These are phyloP conservation scores for Thielaviopsis populi DNA, from an alignment of 2,329 filamentous ascomycete genomes.

Conservation along the genomic window DNA sequence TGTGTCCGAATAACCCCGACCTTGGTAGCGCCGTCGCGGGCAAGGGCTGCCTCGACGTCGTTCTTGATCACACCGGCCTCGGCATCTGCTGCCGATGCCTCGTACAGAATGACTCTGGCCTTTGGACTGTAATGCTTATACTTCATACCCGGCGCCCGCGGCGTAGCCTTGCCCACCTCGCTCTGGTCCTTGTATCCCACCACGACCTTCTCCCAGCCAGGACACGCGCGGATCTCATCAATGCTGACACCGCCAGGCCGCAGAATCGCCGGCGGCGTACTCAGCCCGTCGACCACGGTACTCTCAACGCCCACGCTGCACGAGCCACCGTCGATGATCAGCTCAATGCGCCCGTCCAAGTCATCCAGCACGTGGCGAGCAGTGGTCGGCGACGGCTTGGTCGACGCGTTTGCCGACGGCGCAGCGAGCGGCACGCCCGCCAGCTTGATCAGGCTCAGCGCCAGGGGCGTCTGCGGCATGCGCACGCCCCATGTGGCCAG, in stretches of 20 bases:
- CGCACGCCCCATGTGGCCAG: conserved; percentile 75
- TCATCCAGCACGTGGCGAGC: conserved; percentile 83
- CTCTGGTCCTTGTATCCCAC: conserved; percentile 67
- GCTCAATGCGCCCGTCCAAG: conserved; percentile 62
- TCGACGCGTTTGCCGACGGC: conserved; percentile 88
- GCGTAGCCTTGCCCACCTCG: conserved; percentile 46
- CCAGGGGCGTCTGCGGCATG: conserved; percentile 70
- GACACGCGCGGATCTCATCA: conserved; percentile 56
- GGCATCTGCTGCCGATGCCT: conserved; percentile 33
- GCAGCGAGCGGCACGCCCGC: conserved; percentile 69
- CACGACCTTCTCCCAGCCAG: conserved; percentile 66
- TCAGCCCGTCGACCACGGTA: conserved; percentile 87
- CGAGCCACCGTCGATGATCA: conserved; percentile 77
- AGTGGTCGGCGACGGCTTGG: conserved; percentile 78
- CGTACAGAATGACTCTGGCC: conserved; percentile 72
- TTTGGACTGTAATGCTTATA: conserved; percentile 95
- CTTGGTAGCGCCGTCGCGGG: conserved; percentile 18
- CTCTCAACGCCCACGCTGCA: conserved; percentile 89
- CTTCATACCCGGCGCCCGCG: conserved; percentile 93
- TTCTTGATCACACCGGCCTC: conserved; percentile 25
- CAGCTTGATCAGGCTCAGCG: conserved; percentile 70
- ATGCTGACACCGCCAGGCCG: conserved; percentile 77
- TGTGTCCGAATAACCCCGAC: conserved; percentile 43
- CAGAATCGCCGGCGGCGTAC: conserved; percentile 63
- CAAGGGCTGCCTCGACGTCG: conserved; percentile 24